Conservation (phyloP, 2,329 filamentous ascomycete species). For the Penicillium sp. region DNA sequence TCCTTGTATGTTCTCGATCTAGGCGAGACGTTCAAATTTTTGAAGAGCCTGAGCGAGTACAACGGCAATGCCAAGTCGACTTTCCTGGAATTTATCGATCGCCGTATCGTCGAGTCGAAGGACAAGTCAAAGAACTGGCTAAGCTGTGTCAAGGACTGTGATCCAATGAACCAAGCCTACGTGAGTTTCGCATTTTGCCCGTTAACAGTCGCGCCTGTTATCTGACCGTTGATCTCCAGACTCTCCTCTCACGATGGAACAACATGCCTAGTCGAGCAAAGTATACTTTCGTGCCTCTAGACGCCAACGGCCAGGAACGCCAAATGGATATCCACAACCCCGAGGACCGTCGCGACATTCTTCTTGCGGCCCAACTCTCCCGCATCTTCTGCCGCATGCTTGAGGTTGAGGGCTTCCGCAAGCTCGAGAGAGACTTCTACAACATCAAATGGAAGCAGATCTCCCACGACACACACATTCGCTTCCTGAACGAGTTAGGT, state of each 20-base stretch:
- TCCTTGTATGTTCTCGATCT: conserved; percentile 45
- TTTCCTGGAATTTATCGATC: conserved; percentile 46
- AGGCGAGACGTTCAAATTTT: conserved; percentile 42
- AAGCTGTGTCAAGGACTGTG: conserved; percentile 41
- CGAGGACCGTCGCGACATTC: conserved; percentile 40
- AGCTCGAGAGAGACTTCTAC: conserved; percentile 46
- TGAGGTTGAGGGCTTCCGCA: conserved; percentile 47
- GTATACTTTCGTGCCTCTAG: conserved; percentile 41
- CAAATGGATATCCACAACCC: conserved; percentile 40
- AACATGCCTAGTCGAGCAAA: conserved; percentile 49
- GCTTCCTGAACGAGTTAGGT: conserved; percentile 42
- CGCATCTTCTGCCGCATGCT: conserved; percentile 48
- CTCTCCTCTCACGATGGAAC: conserved; percentile 44
- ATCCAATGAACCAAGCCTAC: conserved; percentile 41
- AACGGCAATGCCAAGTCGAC: conserved; percentile 40
- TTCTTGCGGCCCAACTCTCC: conserved; percentile 45
- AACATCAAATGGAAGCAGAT: conserved; percentile 48
- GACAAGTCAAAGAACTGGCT: conserved; percentile 47
- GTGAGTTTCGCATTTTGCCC: conserved; percentile 30
- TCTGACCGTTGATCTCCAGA: conserved; percentile 27
- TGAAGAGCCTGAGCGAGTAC: conserved; percentile 39
- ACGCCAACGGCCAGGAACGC: conserved; percentile 31
- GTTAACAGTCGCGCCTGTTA: too few species aligned
- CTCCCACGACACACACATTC: conserved; percentile 42
- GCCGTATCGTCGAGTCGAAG: conserved; percentile 44